These are phyloP conservation scores for Boletus rufocinnamomeus DNA, from an alignment of 768 basidiomycete species.

Conservation along the genomic window DNA sequence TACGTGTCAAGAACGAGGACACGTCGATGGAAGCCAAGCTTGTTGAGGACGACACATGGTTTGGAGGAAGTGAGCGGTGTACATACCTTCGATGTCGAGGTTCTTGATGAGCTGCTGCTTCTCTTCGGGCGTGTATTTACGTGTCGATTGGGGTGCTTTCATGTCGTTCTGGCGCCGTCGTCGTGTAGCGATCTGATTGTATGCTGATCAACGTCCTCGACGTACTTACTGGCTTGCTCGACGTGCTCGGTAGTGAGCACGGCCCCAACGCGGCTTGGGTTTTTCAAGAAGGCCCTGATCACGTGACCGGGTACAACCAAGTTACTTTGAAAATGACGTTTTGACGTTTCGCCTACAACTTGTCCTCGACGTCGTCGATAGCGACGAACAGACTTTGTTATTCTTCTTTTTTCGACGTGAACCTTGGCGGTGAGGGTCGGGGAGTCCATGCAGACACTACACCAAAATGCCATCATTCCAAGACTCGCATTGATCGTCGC, in stretches of 20 bases:
- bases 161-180: conserved; percentile 11
- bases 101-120: conserved; percentile 75
- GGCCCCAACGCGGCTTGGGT: not conserved
- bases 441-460: conserved; percentile 11
- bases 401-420: not conserved
- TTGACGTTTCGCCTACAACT: not conserved
- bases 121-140: conserved; percentile 61
- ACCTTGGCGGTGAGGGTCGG: not conserved
- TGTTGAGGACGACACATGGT: not conserved
- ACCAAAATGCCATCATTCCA: conserved; percentile 5
- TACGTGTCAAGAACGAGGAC: too few species aligned
- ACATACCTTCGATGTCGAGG: conserved; percentile 75
- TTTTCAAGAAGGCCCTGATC: not conserved
- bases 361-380: not conserved
- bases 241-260: not conserved
- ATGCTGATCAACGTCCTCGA: not conserved
- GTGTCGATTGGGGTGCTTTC: conserved; percentile 23
- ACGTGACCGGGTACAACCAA: conserved; percentile 9
- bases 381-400: not conserved
- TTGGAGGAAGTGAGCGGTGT: not conserved
- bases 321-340: not conserved
- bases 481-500: conserved; percentile 18
- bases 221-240: not conserved
- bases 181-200: not conserved
- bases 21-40: too few species aligned